Evolutionary conservation across 2,329 filamentous ascomycete species (phyloP), one percentile per base, ranked within the genome.

Genomic region (Apiospora marii): DNA sequence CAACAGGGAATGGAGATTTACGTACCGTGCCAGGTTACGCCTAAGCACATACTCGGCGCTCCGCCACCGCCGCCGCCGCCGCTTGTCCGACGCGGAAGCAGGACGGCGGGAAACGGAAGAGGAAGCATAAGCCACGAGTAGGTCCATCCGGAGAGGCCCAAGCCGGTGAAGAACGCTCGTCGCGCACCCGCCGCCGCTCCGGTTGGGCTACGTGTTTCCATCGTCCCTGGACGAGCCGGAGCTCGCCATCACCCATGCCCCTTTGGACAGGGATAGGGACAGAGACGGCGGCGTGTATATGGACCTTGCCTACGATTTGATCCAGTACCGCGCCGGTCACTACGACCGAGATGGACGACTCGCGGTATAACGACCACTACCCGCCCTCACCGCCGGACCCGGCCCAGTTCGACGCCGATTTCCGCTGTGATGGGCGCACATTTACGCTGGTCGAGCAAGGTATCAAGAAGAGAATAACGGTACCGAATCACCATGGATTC

Each of bases 291-390:
- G 67, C 4, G 6, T 68, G 19, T 22, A 37, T 19, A 68, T 68
- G 67, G 67, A 37, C 13, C 67, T 13, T 37, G 37, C 46, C 44
- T 68, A 68, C 34, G 67, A 68, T 14, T 44, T 68, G 19, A 22
- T 68, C 67, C 67, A 68, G 34, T 27, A 44, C 16, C 67, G 67
- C 67, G 67, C 67, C 67, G 67, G 67, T 37, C 67, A 68, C 67
- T 37, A 68, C 67, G 19, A 2, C 24, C 24, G 27, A 30, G 2
- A 30, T 30, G 27, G 27, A 30, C 27, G 27, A 30, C 27, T 30
- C 2, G 27, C 27, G 27, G 27, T 30, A 30, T 46, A 2, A 0
- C 4, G 16, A 41, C 37, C 7, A 41, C 8, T 10, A 41, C 37
- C 37, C 37, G 37, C 37, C 37, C 7, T 8, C 48, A 14, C 22